Conservation (phyloP, 2,329 filamentous ascomycete genomes). For the Cyphellophora europaea region DNA sequence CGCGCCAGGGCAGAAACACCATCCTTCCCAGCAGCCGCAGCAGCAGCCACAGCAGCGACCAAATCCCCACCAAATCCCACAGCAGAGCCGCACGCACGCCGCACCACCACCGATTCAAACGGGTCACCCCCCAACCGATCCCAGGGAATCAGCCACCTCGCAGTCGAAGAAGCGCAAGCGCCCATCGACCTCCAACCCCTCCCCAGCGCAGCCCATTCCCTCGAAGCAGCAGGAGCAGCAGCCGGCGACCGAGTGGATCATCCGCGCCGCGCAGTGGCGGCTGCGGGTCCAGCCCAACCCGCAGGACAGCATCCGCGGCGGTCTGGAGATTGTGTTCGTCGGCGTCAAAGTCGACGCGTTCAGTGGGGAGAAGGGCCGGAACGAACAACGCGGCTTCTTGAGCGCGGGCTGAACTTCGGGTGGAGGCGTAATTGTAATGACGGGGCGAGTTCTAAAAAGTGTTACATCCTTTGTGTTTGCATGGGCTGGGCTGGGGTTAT, state of each 20-base stretch:
- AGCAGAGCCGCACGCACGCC: not conserved
- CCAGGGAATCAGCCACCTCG: too few species aligned
- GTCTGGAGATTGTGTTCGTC: constrained; percentile 61
- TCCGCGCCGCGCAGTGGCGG: constrained; percentile 63
- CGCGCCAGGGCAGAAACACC: constrained; percentile 3
- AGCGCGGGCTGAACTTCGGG: too few species aligned
- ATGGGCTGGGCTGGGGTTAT: too few species aligned
- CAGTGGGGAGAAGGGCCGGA: constrained; percentile 57
- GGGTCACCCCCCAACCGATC: not conserved
- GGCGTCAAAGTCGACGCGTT: constrained; percentile 69
- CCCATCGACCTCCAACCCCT: too few species aligned
- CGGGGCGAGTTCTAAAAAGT: too few species aligned
- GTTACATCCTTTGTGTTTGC: too few species aligned
- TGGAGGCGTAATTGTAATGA: too few species aligned
- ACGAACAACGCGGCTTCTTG: constrained; percentile 58
- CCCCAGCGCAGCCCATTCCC: constrained; percentile 6
- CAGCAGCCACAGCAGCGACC: constrained; percentile 2
- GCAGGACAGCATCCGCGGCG: constrained; percentile 34
- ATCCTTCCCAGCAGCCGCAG: constrained; percentile 1
- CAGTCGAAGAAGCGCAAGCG: too few species aligned
- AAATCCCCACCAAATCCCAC: constrained; percentile 5
- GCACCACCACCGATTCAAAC: not conserved
- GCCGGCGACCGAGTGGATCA: constrained; percentile 43
- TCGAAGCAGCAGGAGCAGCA: constrained; percentile 12
- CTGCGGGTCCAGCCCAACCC: constrained; percentile 50